Conservation (phyloP, 768 basidiomycete species). For the Lactifluus volemus region DNA sequence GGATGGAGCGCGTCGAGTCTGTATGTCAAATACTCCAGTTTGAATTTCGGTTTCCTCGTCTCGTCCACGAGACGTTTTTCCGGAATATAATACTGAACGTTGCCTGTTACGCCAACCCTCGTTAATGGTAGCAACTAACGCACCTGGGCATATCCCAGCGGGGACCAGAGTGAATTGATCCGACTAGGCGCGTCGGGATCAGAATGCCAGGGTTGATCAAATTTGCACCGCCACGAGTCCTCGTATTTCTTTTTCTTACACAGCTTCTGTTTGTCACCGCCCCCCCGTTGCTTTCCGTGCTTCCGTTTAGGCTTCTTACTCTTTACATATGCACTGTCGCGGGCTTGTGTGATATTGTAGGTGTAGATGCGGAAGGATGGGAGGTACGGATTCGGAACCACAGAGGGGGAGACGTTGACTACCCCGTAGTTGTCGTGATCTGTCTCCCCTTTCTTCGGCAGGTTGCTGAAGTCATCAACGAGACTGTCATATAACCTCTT, state of each 20-base stretch:
- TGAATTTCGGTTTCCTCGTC: conserved; percentile 47
- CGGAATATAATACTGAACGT: conserved; percentile 57
- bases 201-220: conserved; percentile 51
- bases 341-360: conserved; percentile 58
- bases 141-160: conserved; percentile 84
- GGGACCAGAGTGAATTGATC: conserved; percentile 57
- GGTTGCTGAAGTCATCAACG: conserved; percentile 52
- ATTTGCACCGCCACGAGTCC: conserved; percentile 56
- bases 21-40: conserved; percentile 76
- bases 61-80: conserved; percentile 38
- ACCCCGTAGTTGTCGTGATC: conserved; percentile 63
- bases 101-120: neutral
- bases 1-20: conserved; percentile 35
- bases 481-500: conserved; percentile 48
- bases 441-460: conserved; percentile 44
- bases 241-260: conserved; percentile 44
- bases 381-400: conserved; percentile 82
- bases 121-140: conserved; percentile 20
- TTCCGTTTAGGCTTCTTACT: conserved; percentile 29
- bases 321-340: neutral
- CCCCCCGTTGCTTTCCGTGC: conserved; percentile 38
- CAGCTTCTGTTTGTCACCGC: conserved; percentile 24
- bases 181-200: conserved; percentile 62
- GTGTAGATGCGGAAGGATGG: conserved; percentile 74
- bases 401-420: conserved; percentile 71